These are phyloP conservation scores for Cyclocybe aegerita DNA, from an alignment of 768 basidiomycete species.

Conservation along the genomic window DNA sequence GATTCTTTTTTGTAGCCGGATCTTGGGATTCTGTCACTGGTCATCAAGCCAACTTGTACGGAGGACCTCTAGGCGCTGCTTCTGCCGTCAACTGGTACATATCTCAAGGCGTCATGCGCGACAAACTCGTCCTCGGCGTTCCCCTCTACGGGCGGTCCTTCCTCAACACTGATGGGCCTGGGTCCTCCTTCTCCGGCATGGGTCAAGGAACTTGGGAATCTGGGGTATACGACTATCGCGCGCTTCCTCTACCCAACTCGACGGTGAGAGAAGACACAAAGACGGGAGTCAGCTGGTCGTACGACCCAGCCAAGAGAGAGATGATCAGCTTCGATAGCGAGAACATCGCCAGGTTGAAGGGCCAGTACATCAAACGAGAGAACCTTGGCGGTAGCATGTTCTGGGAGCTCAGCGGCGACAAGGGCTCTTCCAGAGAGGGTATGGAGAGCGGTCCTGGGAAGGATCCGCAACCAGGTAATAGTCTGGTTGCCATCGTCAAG, in stretches of 20 bases:
- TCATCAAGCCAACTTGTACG: conserved; percentile 87
- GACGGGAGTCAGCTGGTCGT: conserved; percentile 78
- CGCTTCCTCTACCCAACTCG: conserved; percentile 76
- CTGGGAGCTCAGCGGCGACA: conserved; percentile 92
- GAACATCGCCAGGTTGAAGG: conserved; percentile 69
- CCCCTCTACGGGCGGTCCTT: conserved; percentile 95
- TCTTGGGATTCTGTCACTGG: conserved; percentile 72
- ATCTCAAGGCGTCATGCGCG: conserved; percentile 64
- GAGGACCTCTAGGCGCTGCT: conserved; percentile 60
- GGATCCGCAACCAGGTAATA: conserved; percentile 65
- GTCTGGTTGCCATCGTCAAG: conserved; percentile 74
- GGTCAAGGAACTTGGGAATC: conserved; percentile 91
- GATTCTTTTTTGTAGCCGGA: conserved; percentile 46
- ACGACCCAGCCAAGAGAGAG: conserved; percentile 71
- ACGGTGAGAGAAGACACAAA: conserved; percentile 64
- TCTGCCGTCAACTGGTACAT: conserved; percentile 72
- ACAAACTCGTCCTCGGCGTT: conserved; percentile 87
- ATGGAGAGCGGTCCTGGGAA: conserved; percentile 79
- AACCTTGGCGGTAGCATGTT: conserved; percentile 92
- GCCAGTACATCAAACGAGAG: conserved; percentile 74
- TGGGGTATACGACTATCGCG: conserved; percentile 92
- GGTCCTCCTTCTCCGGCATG: conserved; percentile 73
- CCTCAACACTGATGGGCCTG: conserved; percentile 80
- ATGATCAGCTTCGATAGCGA: conserved; percentile 84
- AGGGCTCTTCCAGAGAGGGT: conserved; percentile 61